These are phyloP conservation scores for Pulveroboletus sp. DNA, from an alignment of 768 basidiomycete genomes.

Conservation along the genomic window DNA sequence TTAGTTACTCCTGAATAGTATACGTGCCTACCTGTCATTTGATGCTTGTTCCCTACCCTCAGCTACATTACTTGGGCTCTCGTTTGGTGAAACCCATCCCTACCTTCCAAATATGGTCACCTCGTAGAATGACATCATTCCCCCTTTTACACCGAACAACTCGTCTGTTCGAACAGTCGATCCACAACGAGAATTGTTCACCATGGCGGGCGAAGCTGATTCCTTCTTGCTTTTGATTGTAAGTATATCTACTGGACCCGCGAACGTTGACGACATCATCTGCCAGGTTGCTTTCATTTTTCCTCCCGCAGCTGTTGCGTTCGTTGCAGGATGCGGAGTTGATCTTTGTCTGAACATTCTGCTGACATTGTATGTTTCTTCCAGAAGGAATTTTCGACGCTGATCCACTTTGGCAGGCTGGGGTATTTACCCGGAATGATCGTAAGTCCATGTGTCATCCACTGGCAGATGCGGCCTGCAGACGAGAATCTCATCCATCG, in stretches of 20 bases:
- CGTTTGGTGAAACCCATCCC: background rate
- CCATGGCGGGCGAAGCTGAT: conserved; percentile 19
- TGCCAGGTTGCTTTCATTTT: conserved; percentile 67
- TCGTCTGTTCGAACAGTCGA: too few relatives aligned
- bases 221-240: conserved; percentile 9
- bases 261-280: background rate
- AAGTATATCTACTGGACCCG: background rate
- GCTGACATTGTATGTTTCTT: conserved; percentile 61
- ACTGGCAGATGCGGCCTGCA: background rate
- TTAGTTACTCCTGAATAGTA: conserved; percentile 11
- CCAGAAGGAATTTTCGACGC: too few relatives aligned
- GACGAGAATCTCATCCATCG: background rate
- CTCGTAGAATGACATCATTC: conserved; percentile 23
- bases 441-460: conserved; percentile 34
- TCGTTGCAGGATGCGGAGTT: conserved; percentile 76
- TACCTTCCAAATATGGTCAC: conserved; percentile 19
- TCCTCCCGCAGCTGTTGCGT: conserved; percentile 71
- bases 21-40: conserved; percentile 10
- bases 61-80: background rate
- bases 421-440: conserved; percentile 68
- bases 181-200: too few relatives aligned
- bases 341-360: conserved; percentile 80
- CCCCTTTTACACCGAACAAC: background rate
- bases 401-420: conserved; percentile 39
- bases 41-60: conserved; percentile 11